phyloP scores from a whole-genome alignment of 2,329 filamentous ascomycete species.

The Xylariaceae sp. region DNA sequence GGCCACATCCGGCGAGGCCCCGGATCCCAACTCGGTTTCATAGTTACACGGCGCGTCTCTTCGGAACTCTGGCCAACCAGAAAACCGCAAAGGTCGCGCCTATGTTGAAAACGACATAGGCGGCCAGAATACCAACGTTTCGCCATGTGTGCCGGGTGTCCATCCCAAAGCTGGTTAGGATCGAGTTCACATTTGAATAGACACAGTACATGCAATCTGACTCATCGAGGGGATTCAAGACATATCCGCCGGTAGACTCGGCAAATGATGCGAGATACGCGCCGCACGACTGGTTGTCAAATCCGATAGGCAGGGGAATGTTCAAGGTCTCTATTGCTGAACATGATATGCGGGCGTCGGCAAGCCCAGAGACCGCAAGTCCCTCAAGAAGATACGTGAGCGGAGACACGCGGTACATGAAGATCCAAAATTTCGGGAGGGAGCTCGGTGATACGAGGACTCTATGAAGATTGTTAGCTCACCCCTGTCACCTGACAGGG shows the following conservation, averaged over 20 bases:
- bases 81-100: background rate
- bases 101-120: background rate
- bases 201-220: constrained; percentile 1
- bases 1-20: background rate
- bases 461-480: background rate
- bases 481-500: background rate
- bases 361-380: background rate
- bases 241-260: background rate
- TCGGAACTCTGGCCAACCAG: background rate
- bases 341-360: background rate
- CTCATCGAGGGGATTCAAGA: background rate
- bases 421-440: constrained; percentile 17
- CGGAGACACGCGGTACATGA: constrained; percentile 15
- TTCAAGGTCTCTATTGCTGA: background rate
- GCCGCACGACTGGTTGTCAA: background rate
- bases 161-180: background rate
- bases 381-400: constrained; percentile 14
- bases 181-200: background rate
- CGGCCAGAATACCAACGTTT: background rate
- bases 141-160: background rate
- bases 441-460: constrained; percentile 8
- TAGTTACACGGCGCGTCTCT: background rate
- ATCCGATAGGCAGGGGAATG: background rate
- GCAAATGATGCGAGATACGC: background rate
- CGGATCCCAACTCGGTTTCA: background rate